Conservation (phyloP, 306 rosid genomes). For the Datisca glomerata region DNA sequence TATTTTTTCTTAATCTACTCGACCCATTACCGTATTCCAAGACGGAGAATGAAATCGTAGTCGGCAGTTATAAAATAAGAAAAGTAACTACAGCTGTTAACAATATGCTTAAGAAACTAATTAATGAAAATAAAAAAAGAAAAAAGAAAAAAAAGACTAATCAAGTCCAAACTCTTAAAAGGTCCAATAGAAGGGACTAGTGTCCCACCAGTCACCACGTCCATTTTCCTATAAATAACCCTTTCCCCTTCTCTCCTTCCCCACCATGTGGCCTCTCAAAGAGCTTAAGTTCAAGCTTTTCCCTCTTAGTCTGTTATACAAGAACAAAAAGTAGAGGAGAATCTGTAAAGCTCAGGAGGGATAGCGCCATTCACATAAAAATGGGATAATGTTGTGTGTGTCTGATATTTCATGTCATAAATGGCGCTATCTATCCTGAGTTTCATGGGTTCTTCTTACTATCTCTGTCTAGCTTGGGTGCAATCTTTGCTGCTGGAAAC, state of each 20-base stretch:
- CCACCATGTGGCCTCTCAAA: background rate
- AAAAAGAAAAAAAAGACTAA: too few relatives aligned
- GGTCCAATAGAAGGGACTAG: too few relatives aligned
- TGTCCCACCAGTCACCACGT: background rate
- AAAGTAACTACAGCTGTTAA: background rate
- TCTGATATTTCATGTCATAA: background rate
- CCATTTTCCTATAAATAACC: conserved; percentile 5
- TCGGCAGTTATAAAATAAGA: conserved; percentile 8
- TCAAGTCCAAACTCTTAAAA: too few relatives aligned
- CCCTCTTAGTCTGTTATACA: too few relatives aligned
- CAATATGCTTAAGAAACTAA: too few relatives aligned
- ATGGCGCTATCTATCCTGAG: conserved; percentile 21
- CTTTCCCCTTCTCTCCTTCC: background rate
- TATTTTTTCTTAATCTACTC: too few relatives aligned
- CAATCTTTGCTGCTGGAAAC: background rate
- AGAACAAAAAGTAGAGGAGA: background rate
- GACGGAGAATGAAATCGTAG: conserved; percentile 6
- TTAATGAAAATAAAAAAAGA: too few relatives aligned
- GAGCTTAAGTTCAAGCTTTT: too few relatives aligned
- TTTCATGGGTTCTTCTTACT: conserved; percentile 17
- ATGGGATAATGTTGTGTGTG: background rate
- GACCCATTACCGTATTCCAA: conserved; percentile 7
- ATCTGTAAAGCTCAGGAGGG: conserved; percentile 20
- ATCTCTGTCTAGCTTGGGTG: background rate
- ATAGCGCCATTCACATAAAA: conserved; percentile 10